These are phyloP conservation scores for Rhodomyrtus tomentosa DNA, from an alignment of 345 rosid genomes.

Conservation along the genomic window DNA sequence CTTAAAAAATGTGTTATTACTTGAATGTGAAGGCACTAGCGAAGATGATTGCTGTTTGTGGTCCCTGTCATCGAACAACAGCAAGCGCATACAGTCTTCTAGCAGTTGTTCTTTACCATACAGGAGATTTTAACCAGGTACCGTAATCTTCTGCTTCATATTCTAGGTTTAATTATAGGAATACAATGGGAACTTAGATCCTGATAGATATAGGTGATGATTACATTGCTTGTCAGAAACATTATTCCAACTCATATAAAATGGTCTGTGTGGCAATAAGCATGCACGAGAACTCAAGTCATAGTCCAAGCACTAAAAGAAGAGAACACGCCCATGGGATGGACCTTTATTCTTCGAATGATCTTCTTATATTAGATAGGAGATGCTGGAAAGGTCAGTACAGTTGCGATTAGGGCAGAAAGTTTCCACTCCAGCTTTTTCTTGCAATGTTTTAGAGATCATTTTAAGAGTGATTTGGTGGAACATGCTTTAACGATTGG, in stretches of 20 bases:
- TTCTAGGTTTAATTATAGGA: background rate
- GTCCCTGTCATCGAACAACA: constrained; percentile 75
- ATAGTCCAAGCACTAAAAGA: background rate
- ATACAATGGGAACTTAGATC: background rate
- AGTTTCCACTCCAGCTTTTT: background rate
- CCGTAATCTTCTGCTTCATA: constrained; percentile 2
- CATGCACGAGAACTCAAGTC: background rate
- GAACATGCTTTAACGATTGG: background rate
- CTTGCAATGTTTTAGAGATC: background rate
- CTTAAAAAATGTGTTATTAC: constrained; percentile 3
- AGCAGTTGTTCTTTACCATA: constrained; percentile 88
- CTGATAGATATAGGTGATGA: background rate
- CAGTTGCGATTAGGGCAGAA: background rate
- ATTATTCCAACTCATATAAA: background rate
- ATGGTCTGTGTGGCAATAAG: background rate
- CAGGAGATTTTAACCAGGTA: constrained; percentile 89
- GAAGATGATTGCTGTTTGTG: constrained; percentile 86
- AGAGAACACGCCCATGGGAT: background rate
- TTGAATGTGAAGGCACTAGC: constrained; percentile 45
- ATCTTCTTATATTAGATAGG: background rate
- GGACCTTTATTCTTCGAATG: background rate
- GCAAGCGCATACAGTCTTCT: constrained; percentile 95
- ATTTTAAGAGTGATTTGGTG: background rate
- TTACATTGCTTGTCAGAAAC: background rate
- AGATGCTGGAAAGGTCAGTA: background rate